These are phyloP conservation scores for Neurospora tetrasperma DNA, from an alignment of 495 filamentous ascomycete genomes.

Conservation along the genomic window DNA sequence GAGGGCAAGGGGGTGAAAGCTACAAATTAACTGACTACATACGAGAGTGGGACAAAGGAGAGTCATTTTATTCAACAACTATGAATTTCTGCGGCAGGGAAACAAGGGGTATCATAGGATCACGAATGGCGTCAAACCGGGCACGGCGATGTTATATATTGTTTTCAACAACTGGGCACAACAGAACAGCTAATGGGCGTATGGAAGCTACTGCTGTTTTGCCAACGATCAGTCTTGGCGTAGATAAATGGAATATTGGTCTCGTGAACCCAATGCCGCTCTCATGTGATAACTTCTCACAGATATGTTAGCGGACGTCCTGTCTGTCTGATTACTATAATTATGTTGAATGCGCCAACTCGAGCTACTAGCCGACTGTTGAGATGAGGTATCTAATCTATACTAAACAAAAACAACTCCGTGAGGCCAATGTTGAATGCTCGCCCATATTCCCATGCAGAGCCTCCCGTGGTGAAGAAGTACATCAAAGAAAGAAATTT, in stretches of 20 bases:
- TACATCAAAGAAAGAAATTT: neutral
- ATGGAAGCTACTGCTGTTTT: neutral
- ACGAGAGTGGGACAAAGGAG: neutral
- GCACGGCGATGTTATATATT: neutral
- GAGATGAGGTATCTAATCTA: neutral
- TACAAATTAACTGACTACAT: neutral
- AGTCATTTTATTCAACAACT: neutral
- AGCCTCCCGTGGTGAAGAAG: neutral
- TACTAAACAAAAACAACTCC: neutral
- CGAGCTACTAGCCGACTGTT: neutral
- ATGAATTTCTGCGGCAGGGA: neutral
- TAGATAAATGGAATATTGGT: neutral
- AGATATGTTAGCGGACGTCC: neutral
- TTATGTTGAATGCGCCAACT: neutral
- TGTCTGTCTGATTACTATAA: neutral
- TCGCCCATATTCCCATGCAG: conserved; percentile 12
- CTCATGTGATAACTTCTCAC: neutral
- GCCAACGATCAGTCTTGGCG: neutral
- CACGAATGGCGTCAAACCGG: neutral
- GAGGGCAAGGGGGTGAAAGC: neutral
- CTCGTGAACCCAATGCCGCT: neutral
- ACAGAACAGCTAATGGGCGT: neutral
- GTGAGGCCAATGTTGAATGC: conserved; percentile 21
- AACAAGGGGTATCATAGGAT: neutral
- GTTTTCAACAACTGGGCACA: neutral